Evolutionary conservation across 208 protist species (phyloP).

Genomic region (Porcisia deanei): DNA sequence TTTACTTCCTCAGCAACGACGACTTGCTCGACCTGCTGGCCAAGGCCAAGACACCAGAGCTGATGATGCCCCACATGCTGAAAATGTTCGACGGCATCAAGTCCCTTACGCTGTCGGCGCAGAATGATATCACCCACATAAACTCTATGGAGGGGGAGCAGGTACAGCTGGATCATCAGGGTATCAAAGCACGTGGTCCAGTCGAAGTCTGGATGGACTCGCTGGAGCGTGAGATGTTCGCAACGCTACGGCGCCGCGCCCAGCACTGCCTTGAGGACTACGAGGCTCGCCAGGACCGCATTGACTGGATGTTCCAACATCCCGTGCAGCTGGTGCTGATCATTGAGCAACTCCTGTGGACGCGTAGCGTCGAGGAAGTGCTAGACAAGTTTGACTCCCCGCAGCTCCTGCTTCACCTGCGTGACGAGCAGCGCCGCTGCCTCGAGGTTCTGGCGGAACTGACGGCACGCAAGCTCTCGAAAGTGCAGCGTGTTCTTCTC

Average conservation of each 20-base stretch:
- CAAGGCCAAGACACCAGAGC: slow-evolving; percentile 96
- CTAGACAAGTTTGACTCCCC: slow-evolving; percentile 73
- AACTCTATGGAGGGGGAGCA: slow-evolving; percentile 91
- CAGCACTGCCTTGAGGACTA: slow-evolving; percentile 91
- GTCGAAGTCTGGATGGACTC: slow-evolving; percentile 96
- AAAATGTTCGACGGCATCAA: slow-evolving; percentile 98
- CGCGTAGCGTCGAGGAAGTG: slow-evolving; percentile 91
- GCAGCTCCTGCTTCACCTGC: slow-evolving; percentile 77
- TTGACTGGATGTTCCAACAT: slow-evolving; percentile 93
- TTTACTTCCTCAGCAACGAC: slow-evolving; percentile 97
- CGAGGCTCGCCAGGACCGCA: slow-evolving; percentile 71
- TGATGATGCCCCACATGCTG: slow-evolving; percentile 97
- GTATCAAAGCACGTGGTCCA: slow-evolving; percentile 94
- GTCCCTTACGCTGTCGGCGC: slow-evolving; percentile 70
- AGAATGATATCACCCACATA: slow-evolving; percentile 92
- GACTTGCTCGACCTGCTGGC: slow-evolving; percentile 98
- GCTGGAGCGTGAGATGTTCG: slow-evolving; percentile 95
- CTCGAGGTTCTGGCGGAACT: slow-evolving; percentile 93
- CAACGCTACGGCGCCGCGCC: slow-evolving; percentile 85
- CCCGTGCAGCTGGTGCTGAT: slow-evolving; percentile 95
- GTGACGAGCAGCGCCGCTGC: slow-evolving; percentile 72
- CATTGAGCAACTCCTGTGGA: slow-evolving; percentile 95
- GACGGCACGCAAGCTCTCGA: slow-evolving; percentile 86
- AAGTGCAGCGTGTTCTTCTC: slow-evolving; percentile 93
- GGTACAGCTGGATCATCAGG: slow-evolving; percentile 92